Percentiles rank a stretch among this genome's conserved stretches.
Evolutionary conservation across 176 grass and related monocot species (phyloP).

Genomic region (Oryza longistaminata): DNA sequence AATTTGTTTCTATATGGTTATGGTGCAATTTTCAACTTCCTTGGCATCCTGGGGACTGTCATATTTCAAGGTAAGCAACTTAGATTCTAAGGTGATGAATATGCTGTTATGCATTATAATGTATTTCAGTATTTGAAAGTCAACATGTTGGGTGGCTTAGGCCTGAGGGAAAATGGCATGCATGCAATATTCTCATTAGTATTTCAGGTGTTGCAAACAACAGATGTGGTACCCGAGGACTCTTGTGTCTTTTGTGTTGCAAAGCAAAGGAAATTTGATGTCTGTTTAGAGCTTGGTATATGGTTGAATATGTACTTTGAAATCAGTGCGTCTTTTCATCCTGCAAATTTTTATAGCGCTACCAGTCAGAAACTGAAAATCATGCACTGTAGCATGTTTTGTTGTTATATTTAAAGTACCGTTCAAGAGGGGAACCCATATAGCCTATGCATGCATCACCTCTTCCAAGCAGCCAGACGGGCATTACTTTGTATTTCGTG

Average conservation of each 20-base stretch:
- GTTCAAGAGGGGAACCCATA: not conserved
- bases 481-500: not conserved
- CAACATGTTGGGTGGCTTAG: not conserved
- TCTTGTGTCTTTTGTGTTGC: not conserved
- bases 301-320: not conserved
- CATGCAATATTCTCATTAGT: not conserved
- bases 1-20: constrained; percentile 99
- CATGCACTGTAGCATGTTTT: not conserved
- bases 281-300: constrained; percentile 24
- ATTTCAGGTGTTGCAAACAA: not conserved
- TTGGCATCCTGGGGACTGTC: constrained; percentile 84
- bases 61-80: constrained; percentile 77
- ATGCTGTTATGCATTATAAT: constrained; percentile 3
- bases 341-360: not conserved
- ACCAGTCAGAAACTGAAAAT: not conserved
- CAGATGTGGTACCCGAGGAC: not conserved
- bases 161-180: not conserved
- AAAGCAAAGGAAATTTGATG: constrained; percentile 5
- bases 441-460: not conserved
- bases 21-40: constrained; percentile 98
- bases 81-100: constrained; percentile 9
- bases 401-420: not conserved
- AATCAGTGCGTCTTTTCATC: not conserved
- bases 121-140: not conserved
- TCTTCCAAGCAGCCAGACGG: not conserved